Conservation (phyloP, 306 rosid species). For the Rubus parviflorus region DNA sequence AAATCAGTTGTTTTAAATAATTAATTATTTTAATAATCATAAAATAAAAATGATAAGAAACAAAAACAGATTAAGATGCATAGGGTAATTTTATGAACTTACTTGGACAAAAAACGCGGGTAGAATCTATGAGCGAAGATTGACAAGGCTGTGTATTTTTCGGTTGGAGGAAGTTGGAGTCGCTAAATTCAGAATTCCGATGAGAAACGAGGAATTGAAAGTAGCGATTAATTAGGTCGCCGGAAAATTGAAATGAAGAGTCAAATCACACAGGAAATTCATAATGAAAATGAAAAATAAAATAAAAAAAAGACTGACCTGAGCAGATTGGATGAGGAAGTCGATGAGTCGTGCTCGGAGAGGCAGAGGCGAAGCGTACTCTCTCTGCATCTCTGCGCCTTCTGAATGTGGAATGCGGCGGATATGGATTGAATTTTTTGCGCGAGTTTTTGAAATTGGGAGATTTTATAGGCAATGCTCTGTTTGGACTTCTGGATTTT, state of each 20-base stretch:
- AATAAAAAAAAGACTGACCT: not conserved
- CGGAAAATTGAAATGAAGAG: not conserved
- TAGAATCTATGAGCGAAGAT: constrained; percentile 67
- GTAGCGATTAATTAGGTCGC: not conserved
- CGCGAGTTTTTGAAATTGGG: constrained; percentile 4
- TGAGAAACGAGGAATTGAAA: not conserved
- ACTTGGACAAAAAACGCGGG: constrained; percentile 46
- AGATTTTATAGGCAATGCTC: not conserved
- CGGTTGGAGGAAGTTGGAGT: constrained; percentile 50
- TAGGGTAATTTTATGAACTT: not conserved
- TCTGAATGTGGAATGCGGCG: not conserved
- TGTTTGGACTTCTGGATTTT: not conserved
- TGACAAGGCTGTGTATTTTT: constrained; percentile 75
- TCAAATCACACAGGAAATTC: not conserved
- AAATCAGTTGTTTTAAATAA: too few species aligned
- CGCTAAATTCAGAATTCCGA: constrained; percentile 27
- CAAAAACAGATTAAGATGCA: too few species aligned
- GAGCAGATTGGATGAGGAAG: constrained; percentile 66
- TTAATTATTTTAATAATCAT: too few species aligned
- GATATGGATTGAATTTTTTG: not conserved
- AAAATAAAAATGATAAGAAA: too few species aligned
- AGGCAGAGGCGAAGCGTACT: constrained; percentile 20
- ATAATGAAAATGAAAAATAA: not conserved
- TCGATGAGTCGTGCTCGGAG: constrained; percentile 41
- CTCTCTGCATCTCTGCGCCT: constrained; percentile 23